These are phyloP conservation scores for Marasmius oreades DNA, from an alignment of 1,284 basidiomycete genomes.

Conservation along the genomic window DNA sequence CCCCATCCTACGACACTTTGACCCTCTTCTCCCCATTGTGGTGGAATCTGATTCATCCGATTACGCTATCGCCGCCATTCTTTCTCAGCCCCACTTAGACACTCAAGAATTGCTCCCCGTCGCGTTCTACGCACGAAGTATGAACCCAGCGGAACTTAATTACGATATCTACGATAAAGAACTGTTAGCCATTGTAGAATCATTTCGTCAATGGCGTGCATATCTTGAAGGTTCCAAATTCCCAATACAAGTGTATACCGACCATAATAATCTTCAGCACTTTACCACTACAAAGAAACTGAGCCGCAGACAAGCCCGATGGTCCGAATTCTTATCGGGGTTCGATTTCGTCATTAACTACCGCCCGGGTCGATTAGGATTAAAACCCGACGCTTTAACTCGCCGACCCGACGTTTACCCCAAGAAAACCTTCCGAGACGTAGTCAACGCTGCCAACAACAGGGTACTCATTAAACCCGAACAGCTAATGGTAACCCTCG, in stretches of 20 bases:
- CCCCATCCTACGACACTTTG: constrained; percentile 5
- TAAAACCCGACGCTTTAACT: constrained; percentile 18
- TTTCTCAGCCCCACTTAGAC: background rate
- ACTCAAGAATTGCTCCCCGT: constrained; percentile 2
- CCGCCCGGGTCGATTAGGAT: background rate
- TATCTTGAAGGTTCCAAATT: constrained; percentile 21
- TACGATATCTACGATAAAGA: no score
- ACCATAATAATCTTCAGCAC: constrained; percentile 26
- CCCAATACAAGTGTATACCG: constrained; percentile 20
- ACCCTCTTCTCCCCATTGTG: constrained; percentile 32
- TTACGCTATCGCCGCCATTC: constrained; percentile 13
- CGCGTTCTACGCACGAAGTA: constrained; percentile 4
- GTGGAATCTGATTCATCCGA: constrained; percentile 16
- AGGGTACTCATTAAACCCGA: background rate
- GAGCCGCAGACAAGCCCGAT: background rate
- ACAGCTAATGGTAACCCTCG: background rate
- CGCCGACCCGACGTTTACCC: constrained; percentile 18
- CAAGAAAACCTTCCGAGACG: background rate
- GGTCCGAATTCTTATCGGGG: no score
- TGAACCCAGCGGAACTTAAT: constrained; percentile 3
- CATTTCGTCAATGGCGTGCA: constrained; percentile 25
- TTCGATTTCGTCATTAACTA: background rate
- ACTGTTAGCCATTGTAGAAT: constrained; percentile 4
- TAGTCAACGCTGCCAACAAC: background rate
- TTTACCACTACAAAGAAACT: constrained; percentile 14